phyloP scores from a whole-genome alignment of 345 rosid species.

The Rhizophora apiculata region DNA sequence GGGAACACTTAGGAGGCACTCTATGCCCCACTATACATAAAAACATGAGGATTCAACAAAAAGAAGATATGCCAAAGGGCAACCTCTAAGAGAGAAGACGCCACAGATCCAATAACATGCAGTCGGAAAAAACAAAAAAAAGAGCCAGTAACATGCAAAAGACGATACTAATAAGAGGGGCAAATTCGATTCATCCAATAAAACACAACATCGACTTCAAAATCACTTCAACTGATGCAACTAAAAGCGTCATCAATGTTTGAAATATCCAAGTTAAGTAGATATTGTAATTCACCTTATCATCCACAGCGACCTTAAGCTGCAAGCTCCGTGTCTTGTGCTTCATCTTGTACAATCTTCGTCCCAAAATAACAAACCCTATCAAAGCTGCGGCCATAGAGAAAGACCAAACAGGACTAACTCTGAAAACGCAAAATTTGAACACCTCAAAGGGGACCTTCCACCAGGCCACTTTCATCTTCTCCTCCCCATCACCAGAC shows the following conservation, averaged over 20 bases:
- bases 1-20: too few relatives aligned
- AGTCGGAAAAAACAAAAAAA: too few relatives aligned
- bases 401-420: constrained; percentile 78
- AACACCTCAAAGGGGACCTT: constrained; percentile 76
- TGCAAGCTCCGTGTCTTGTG: constrained; percentile 61
- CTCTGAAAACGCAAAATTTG: constrained; percentile 67
- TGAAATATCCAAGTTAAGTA: constrained; percentile 4
- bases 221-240: not conserved
- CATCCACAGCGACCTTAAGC: constrained; percentile 81
- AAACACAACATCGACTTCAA: too few relatives aligned
- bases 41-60: too few relatives aligned
- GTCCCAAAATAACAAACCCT: constrained; percentile 77
- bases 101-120: too few relatives aligned
- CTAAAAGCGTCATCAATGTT: constrained; percentile 3
- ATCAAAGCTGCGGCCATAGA: constrained; percentile 88
- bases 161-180: too few relatives aligned
- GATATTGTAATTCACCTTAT: constrained; percentile 56
- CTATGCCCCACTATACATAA: too few relatives aligned
- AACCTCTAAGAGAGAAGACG: too few relatives aligned
- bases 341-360: constrained; percentile 76
- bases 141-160: too few relatives aligned
- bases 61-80: too few relatives aligned
- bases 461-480: constrained; percentile 67
- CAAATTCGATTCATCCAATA: too few relatives aligned
- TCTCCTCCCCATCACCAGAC: constrained; percentile 34